These are phyloP conservation scores for Hortiboletus rubellus DNA, from an alignment of 1,284 basidiomycete species.

Conservation along the genomic window DNA sequence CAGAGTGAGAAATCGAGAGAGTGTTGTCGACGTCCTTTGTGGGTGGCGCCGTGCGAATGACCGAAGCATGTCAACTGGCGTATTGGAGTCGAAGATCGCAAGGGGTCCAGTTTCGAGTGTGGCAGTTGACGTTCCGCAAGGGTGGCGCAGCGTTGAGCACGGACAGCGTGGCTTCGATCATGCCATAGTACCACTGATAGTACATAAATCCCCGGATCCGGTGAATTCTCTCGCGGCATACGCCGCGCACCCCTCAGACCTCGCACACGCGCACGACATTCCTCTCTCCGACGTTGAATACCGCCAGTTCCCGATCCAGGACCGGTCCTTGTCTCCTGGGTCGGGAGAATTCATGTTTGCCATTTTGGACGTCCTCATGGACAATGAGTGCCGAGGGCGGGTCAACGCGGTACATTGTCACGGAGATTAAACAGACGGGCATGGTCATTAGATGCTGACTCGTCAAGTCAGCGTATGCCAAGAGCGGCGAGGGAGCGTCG, in stretches of 20 bases:
- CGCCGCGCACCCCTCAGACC: conserved; percentile 47
- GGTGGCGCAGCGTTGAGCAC: conserved; percentile 16
- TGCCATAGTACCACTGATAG: no score
- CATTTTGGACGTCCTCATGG: conserved; percentile 55
- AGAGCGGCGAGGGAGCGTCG: conserved; percentile 62
- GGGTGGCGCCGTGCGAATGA: no score
- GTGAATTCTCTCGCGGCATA: conserved; percentile 61
- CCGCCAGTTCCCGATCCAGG: conserved; percentile 73
- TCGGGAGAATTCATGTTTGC: conserved; percentile 53
- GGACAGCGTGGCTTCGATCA: no score
- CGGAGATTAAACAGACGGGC: conserved; percentile 74
- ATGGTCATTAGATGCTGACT: conserved; percentile 78
- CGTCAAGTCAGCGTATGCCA: conserved; percentile 60
- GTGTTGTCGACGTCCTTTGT: no score
- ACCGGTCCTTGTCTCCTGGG: conserved; percentile 57
- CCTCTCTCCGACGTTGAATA: conserved; percentile 58
- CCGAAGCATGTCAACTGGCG: no score
- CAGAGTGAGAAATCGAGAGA: no score
- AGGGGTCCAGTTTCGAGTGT: conserved; percentile 1
- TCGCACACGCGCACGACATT: conserved; percentile 55
- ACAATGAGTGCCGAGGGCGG: conserved; percentile 55
- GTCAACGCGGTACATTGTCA: conserved; percentile 71
- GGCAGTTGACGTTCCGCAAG: conserved; percentile 9
- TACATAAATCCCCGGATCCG: conserved; percentile 55
- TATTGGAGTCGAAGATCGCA: not conserved